A percentile compares a stretch with the other conserved stretches of the same genome.
phyloP scores from a whole-genome alignment of 345 rosid genomes.

The Melastoma malabathricum region DNA sequence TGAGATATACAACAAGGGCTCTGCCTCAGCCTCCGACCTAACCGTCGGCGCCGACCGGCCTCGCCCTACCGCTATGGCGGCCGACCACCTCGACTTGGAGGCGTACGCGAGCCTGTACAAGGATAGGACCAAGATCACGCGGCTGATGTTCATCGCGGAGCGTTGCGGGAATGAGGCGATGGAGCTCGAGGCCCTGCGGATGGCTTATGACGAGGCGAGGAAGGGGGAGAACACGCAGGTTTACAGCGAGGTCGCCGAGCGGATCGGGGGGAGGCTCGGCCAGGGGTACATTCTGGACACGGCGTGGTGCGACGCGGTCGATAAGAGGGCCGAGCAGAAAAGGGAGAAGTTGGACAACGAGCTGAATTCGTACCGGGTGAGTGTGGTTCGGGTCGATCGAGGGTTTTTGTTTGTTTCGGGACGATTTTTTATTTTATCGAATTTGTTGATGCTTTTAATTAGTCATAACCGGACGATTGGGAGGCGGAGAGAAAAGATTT shows the following conservation, averaged over 20 bases:
- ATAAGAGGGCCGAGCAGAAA: slow-evolving; percentile 72
- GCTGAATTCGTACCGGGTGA: slow-evolving; percentile 84
- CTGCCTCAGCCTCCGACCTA: slow-evolving; percentile 31
- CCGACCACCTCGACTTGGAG: slow-evolving; percentile 88
- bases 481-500: too few relatives aligned
- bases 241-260: slow-evolving; percentile 62
- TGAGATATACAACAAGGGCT: slow-evolving; percentile 48
- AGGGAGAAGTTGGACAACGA: slow-evolving; percentile 85
- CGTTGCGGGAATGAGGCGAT: slow-evolving; percentile 51
- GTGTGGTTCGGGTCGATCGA: neutral
- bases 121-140: slow-evolving; percentile 76
- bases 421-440: neutral
- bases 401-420: neutral
- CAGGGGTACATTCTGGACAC: slow-evolving; percentile 43
- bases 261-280: slow-evolving; percentile 63
- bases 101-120: slow-evolving; percentile 79
- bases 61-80: slow-evolving; percentile 31
- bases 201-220: slow-evolving; percentile 93
- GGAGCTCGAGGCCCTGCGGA: slow-evolving; percentile 74
- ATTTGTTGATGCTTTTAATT: too few relatives aligned
- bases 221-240: slow-evolving; percentile 90
- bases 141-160: slow-evolving; percentile 73
- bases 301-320: slow-evolving; percentile 63
- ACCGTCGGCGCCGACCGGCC: slow-evolving; percentile 66
- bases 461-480: too few relatives aligned